Percentiles rank a stretch among this genome's conserved stretches.
These are phyloP conservation scores for Hericium erinaceus DNA, from an alignment of 768 basidiomycete species.

Conservation along the genomic window DNA sequence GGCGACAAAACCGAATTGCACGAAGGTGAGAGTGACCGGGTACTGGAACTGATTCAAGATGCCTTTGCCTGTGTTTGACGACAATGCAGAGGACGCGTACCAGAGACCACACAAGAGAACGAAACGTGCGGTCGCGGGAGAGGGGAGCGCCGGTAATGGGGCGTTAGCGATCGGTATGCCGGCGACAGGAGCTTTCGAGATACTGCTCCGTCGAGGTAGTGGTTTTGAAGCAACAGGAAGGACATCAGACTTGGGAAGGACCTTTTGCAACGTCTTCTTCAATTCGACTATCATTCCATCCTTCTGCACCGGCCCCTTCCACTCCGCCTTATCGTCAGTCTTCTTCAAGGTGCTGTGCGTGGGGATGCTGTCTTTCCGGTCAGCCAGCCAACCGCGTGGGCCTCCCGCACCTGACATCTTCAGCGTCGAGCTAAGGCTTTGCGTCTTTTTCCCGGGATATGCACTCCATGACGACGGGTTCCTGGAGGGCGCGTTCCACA, in stretches of 20 bases:
- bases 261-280: conserved; percentile 3
- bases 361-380: conserved; percentile 1
- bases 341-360: not conserved
- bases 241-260: conserved; percentile 3
- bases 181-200: not conserved
- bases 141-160: conserved; percentile 13
- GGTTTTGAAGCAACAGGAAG: conserved; percentile 4
- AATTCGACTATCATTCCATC: not conserved
- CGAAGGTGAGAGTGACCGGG: conserved; percentile 93
- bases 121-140: conserved; percentile 41
- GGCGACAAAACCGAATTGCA: conserved; percentile 95
- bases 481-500: conserved; percentile 7
- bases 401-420: conserved; percentile 2
- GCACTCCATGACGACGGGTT: conserved; percentile 4
- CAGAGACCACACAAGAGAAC: conserved; percentile 79
- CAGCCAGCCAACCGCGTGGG: conserved; percentile 9
- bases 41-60: conserved; percentile 90
- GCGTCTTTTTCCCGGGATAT: conserved; percentile 8
- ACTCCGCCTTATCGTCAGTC: not conserved
- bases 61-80: conserved; percentile 93
- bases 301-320: not conserved
- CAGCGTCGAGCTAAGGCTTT: conserved; percentile 13
- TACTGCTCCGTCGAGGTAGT: not conserved
- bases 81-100: conserved; percentile 90
- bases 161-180: not conserved